Evolutionary conservation across 495 filamentous ascomycete genomes (phyloP).

Genomic region (Neurospora hispaniola): DNA sequence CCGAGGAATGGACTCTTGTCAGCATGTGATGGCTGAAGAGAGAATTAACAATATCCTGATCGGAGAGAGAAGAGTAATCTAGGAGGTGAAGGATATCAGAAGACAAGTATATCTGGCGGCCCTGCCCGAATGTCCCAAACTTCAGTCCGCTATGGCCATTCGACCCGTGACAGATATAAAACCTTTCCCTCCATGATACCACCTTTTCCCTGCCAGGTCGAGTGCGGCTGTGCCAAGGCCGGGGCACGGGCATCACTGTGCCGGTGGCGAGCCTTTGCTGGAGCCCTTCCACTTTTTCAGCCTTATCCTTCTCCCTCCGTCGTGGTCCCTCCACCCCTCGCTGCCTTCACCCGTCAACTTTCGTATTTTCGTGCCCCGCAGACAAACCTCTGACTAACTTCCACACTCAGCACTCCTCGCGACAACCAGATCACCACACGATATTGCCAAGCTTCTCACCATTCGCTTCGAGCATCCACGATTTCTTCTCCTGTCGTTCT

Average conservation of each 20-base stretch:
- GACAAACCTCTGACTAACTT: not conserved
- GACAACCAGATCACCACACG: not conserved
- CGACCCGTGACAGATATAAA: not conserved
- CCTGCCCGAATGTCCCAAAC: not conserved
- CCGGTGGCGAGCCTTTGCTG: not conserved
- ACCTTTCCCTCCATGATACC: not conserved
- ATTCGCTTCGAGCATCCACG: no score
- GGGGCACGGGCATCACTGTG: not conserved
- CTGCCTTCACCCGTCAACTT: not conserved
- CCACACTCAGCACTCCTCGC: not conserved
- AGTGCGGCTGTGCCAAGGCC: not conserved
- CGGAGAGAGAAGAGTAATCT: not conserved
- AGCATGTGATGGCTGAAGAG: not conserved
- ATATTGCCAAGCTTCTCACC: no score
- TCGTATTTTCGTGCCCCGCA: not conserved
- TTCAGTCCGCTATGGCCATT: not conserved
- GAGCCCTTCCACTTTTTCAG: not conserved
- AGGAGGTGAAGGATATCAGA: not conserved
- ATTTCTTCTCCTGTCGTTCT: no score
- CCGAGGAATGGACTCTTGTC: no score
- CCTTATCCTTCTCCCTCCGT: not conserved
- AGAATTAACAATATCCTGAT: not conserved
- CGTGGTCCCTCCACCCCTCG: not conserved
- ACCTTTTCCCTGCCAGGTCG: not conserved
- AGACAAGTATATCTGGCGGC: not conserved